Evolutionary conservation across 306 rosid species (phyloP).

Genomic region (Quercus robur): DNA sequence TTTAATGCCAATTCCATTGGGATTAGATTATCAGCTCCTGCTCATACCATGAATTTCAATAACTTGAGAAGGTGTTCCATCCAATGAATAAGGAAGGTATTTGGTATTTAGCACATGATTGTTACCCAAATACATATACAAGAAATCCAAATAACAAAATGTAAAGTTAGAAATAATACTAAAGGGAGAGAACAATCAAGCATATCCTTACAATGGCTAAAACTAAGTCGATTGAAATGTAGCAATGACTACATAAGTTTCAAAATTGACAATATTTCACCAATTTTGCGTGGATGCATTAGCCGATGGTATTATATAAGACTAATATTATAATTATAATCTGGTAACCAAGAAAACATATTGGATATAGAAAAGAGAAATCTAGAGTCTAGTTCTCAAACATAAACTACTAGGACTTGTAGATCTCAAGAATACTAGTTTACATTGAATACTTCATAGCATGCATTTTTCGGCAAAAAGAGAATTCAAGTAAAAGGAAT

Average conservation of each 20-base stretch:
- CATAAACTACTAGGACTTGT: neutral
- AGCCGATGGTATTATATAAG: neutral
- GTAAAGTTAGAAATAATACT: neutral
- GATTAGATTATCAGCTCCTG: constrained; percentile 96
- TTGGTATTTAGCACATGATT: neutral
- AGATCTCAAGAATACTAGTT: constrained; percentile 3
- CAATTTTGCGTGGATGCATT: neutral
- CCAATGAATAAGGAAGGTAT: constrained; percentile 1
- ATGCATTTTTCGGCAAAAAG: neutral
- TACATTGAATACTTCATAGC: neutral
- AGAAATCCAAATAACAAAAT: constrained; percentile 10
- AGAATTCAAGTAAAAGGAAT: neutral
- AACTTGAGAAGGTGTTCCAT: constrained; percentile 13
- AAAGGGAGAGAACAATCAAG: neutral
- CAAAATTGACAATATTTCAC: neutral
- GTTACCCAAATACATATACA: neutral
- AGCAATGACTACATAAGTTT: neutral
- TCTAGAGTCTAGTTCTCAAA: neutral
- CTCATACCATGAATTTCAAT: constrained; percentile 15
- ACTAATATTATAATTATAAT: neutral
- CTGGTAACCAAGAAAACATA: neutral
- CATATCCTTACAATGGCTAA: neutral
- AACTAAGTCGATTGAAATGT: neutral
- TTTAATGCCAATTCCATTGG: constrained; percentile 96
- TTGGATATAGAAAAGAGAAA: neutral